These are phyloP conservation scores for Apiospora malaysiana DNA, from an alignment of 2,329 filamentous ascomycete species.

Conservation along the genomic window DNA sequence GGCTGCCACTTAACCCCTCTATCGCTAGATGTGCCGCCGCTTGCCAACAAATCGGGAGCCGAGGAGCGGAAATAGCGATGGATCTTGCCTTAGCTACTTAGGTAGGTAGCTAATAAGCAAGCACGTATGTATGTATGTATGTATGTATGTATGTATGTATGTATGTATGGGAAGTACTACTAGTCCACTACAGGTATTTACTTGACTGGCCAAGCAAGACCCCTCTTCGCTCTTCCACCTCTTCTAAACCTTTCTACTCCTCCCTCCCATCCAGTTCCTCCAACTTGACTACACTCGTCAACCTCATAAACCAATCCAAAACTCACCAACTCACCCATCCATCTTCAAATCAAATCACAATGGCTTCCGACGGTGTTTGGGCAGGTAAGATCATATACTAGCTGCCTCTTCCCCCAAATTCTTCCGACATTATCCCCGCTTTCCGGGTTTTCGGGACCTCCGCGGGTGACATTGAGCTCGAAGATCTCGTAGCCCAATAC, in stretches of 20 bases:
- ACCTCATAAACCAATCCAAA: constrained; percentile 9
- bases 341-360: background rate
- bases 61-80: constrained; percentile 13
- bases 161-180: background rate
- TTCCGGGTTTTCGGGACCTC: constrained; percentile 26
- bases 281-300: constrained; percentile 2
- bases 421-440: constrained; percentile 20
- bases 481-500: constrained; percentile 49
- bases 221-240: constrained; percentile 1
- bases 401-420: background rate
- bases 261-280: constrained; percentile 7
- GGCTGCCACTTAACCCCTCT: constrained; percentile 17
- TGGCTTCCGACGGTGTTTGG: constrained; percentile 16
- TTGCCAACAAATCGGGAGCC: constrained; percentile 16
- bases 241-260: constrained; percentile 14
- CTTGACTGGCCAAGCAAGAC: constrained; percentile 7
- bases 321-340: no score
- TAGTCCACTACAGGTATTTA: background rate
- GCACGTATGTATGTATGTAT: no score
- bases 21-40: background rate
- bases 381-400: background rate
- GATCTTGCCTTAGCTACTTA: background rate
- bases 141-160: no score
- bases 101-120: background rate
- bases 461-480: constrained; percentile 65